Conservation (phyloP, 805 yeast species). For the Saccharomycopsis fermentans region DNA sequence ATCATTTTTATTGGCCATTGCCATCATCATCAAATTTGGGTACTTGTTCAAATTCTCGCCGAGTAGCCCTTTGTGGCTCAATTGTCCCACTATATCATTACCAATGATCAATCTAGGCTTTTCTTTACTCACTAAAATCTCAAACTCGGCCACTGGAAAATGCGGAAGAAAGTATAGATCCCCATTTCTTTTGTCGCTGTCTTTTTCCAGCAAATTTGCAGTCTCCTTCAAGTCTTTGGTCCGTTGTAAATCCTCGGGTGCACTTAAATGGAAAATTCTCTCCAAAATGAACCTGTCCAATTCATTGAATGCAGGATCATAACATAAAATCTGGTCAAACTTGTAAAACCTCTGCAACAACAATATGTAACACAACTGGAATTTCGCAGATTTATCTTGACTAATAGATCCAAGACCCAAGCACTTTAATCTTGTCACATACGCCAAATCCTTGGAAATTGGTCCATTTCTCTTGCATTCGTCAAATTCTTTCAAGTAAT, state of each 20-base stretch:
- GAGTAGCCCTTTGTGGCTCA: neutral
- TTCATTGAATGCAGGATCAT: slow-evolving; percentile 31
- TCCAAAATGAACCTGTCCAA: slow-evolving; percentile 24
- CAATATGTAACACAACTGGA: slow-evolving; percentile 4
- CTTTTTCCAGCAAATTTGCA: neutral
- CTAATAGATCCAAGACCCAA: slow-evolving; percentile 6
- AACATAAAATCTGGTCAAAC: slow-evolving; percentile 23
- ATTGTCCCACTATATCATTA: slow-evolving; percentile 5
- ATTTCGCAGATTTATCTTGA: slow-evolving; percentile 2
- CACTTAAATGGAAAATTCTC: neutral
- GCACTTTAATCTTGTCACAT: neutral
- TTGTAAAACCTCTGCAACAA: neutral
- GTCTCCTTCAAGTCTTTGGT: too few species aligned
- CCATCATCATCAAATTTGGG: neutral
- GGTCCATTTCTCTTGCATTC: neutral
- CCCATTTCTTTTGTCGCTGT: slow-evolving; percentile 1
- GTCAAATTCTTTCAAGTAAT: neutral
- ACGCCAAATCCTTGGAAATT: neutral
- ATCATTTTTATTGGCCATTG: neutral
- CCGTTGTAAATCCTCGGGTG: too few species aligned
- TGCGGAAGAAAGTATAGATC: slow-evolving; percentile 9
- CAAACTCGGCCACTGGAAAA: slow-evolving; percentile 7
- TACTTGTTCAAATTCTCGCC: neutral
- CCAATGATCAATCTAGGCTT: slow-evolving; percentile 5
- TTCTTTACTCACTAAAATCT: neutral